Conservation (phyloP, 768 basidiomycete species). For the Boletus vinaceobasis region DNA sequence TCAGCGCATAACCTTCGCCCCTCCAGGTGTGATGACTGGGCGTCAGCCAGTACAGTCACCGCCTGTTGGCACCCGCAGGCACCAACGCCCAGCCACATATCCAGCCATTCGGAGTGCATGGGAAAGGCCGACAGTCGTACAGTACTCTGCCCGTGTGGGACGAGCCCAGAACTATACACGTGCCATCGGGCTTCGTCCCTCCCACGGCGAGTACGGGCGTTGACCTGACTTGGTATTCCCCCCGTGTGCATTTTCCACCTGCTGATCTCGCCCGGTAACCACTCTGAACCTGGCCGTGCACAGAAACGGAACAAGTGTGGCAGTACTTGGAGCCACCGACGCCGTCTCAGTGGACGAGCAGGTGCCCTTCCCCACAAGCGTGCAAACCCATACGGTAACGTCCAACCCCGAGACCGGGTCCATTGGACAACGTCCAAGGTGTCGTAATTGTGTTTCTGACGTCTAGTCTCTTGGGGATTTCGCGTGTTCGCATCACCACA, state of each 20-base stretch:
- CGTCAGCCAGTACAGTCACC: not conserved
- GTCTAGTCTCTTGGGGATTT: not conserved
- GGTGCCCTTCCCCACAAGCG: slow-evolving; percentile 3
- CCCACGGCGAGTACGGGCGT: slow-evolving; percentile 15
- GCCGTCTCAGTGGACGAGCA: not conserved
- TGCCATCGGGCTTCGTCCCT: no score
- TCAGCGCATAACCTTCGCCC: slow-evolving; percentile 4
- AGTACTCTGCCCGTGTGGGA: slow-evolving; percentile 3
- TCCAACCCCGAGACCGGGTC: slow-evolving; percentile 1
- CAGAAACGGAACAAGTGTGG: no score
- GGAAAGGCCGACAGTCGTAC: not conserved
- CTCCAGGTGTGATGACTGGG: not conserved
- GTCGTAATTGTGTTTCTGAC: slow-evolving; percentile 1
- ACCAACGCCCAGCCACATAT: no score
- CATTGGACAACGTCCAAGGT: not conserved
- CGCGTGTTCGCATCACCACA: slow-evolving; percentile 1
- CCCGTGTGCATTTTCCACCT: not conserved
- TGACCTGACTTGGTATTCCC: not conserved
- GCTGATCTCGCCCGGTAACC: slow-evolving; percentile 5
- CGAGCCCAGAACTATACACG: no score
- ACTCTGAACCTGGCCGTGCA: not conserved
- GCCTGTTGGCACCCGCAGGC: not conserved
- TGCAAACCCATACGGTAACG: not conserved
- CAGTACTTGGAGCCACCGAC: not conserved
- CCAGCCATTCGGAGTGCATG: slow-evolving; percentile 1